Conservation (phyloP, 140 eudicot species). For the Stevia rebaudiana region DNA sequence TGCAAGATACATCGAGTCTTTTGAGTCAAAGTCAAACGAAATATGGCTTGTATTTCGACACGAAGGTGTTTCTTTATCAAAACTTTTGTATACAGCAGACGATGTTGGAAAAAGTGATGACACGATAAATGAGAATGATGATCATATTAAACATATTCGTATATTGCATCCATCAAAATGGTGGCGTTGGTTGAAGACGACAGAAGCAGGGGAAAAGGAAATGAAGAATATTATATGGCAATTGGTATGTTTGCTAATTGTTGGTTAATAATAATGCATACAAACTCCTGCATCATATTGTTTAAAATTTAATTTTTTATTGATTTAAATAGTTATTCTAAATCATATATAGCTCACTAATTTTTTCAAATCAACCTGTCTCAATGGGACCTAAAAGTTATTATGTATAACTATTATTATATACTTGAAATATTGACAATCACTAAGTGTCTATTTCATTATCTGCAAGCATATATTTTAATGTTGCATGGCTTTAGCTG, state of each 20-base stretch:
- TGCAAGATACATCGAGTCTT: conserved; percentile 97
- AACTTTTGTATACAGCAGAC: conserved; percentile 81
- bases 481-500: neutral
- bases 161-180: conserved; percentile 81
- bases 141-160: conserved; percentile 58
- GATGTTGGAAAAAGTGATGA: conserved; percentile 42
- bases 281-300: neutral
- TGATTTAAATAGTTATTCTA: neutral
- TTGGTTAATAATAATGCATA: neutral
- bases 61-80: conserved; percentile 90
- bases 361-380: no score
- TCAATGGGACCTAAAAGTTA: no score
- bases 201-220: conserved; percentile 84
- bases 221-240: conserved; percentile 78
- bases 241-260: conserved; percentile 47
- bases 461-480: conserved; percentile 18
- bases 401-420: no score
- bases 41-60: conserved; percentile 98
- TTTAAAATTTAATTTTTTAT: neutral
- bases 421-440: neutral
- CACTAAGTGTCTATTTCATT: neutral
- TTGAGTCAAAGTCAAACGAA: conserved; percentile 85
- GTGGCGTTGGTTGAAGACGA: conserved; percentile 98
- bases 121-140: conserved; percentile 40
- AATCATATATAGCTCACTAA: neutral